Conservation (phyloP, 2,329 filamentous ascomycete species). For the Stachybotrys chartarum region DNA sequence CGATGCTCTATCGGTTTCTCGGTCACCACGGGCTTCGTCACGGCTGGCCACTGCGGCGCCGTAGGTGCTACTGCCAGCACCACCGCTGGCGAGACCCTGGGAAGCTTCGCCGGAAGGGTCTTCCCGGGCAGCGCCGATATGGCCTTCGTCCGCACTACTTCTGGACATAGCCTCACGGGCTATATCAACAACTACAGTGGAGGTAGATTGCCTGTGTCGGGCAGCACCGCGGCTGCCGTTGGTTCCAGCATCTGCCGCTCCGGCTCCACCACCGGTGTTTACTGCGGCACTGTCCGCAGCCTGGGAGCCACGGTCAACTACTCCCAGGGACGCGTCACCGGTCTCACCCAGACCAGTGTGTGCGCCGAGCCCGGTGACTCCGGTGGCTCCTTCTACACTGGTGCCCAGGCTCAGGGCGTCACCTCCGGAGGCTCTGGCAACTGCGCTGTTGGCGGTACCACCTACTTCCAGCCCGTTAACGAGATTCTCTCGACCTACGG, state of each 20-base stretch:
- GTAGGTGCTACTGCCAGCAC: neutral
- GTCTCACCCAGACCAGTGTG: conserved; percentile 30
- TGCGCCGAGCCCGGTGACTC: conserved; percentile 35
- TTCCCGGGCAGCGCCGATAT: no score
- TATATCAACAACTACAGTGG: conserved; percentile 1
- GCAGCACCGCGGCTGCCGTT: conserved; percentile 3
- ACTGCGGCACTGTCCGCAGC: conserved; percentile 1
- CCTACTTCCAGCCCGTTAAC: conserved; percentile 35
- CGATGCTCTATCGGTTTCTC: conserved; percentile 6
- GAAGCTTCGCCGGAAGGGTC: conserved; percentile 1
- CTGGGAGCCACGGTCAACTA: conserved; percentile 13
- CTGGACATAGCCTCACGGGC: neutral
- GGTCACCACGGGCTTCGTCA: conserved; percentile 3
- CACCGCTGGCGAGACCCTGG: neutral
- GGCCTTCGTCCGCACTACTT: no score
- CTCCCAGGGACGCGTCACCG: conserved; percentile 29
- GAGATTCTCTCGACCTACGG: conserved; percentile 29
- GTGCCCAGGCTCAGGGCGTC: conserved; percentile 32
- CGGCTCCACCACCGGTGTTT: conserved; percentile 2
- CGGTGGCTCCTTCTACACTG: conserved; percentile 31
- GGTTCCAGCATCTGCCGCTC: conserved; percentile 7
- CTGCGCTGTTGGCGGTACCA: conserved; percentile 26
- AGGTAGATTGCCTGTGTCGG: neutral
- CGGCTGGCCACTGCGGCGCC: conserved; percentile 6
- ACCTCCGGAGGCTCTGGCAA: conserved; percentile 31